Base-by-base conservation (phyloP, 2,329 filamentous ascomycete genomes). In the Aspergillus eucalypticola region DNA sequence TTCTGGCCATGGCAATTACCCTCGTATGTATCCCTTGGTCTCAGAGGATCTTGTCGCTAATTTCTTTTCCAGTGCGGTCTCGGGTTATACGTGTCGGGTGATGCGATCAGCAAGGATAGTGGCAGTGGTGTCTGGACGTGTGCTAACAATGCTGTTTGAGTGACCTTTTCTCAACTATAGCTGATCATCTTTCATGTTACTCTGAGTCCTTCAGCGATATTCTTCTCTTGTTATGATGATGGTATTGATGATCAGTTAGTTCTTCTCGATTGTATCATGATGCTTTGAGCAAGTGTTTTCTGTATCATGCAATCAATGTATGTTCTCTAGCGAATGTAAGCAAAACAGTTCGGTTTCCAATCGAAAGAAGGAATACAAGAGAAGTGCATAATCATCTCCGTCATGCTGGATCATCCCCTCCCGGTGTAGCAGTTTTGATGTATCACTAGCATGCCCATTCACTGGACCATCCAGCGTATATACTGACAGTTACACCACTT, bases 11-110 rank as follows among this genome's bases (percentile, higher is more conserved):
- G 41, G 75, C 73, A 13, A 66, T 60, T 39, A 60, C 64, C 32
- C 70, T 72, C 48, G 70, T 73, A 68, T 32, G 71, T 66, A 3
- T 42, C 27, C 1, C 15, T 11, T 6, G 8, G 44, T 3, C 3
- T 69, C 2, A 27, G 2, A 29, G 2, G 3, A 1, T 21, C 8
- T 3, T n/a, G 3, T 21, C 42, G 15, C 62, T 68, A 48, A 67
- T 35, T 15, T 42, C 4, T 3, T 48, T 2, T 50, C 11, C 23
- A 72, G 75, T 79, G 76, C 59, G 76, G 75, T n/a, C 58, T 79
- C 48, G 77, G 77, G 7, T 68, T 79, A 3, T 79, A 77, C 53
- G 73, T 77, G 39, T 77, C 75, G 3, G 76, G 76, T 8, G 70
- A 69, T 52, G 71, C 76, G 2, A 78, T 79, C 48, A 65, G 73